phyloP scores from a whole-genome alignment of 306 rosid species.

The Echinosophora koreensis region DNA sequence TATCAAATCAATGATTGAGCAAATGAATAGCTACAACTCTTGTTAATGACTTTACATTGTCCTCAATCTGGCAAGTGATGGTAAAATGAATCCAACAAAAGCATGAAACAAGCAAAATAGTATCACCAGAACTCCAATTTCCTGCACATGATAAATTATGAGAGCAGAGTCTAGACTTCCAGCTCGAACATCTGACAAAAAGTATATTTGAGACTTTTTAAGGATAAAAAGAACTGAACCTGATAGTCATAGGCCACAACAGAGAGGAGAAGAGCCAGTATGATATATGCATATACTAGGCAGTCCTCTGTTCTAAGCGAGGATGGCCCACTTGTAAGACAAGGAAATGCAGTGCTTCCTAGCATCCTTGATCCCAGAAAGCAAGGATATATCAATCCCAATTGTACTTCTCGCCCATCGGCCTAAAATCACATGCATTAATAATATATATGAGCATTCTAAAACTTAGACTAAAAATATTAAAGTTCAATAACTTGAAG shows the following conservation, averaged over 20 bases:
- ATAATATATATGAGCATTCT: background rate
- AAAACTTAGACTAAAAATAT: conserved; percentile 13
- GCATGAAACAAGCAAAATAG: conserved; percentile 85
- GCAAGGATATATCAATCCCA: conserved; percentile 86
- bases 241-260: conserved; percentile 88
- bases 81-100: conserved; percentile 77
- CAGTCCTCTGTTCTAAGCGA: conserved; percentile 82
- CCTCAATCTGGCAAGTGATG: conserved; percentile 94
- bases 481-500: conserved; percentile 38
- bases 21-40: conserved; percentile 35
- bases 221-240: conserved; percentile 55
- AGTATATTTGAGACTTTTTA: conserved; percentile 27
- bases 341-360: conserved; percentile 88
- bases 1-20: conserved; percentile 39
- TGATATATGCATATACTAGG: conserved; percentile 65
- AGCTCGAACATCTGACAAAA: conserved; percentile 31
- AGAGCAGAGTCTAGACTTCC: conserved; percentile 38
- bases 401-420: conserved; percentile 92
- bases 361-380: conserved; percentile 89
- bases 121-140: conserved; percentile 76
- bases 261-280: conserved; percentile 70
- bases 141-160: conserved; percentile 62
- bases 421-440: conserved; percentile 66
- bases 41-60: conserved; percentile 71
- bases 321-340: conserved; percentile 79